A percentile compares a stretch with the other conserved stretches of the same genome.
Conservation (phyloP, 306 rosid genomes). For the Mimosa pudica region DNA sequence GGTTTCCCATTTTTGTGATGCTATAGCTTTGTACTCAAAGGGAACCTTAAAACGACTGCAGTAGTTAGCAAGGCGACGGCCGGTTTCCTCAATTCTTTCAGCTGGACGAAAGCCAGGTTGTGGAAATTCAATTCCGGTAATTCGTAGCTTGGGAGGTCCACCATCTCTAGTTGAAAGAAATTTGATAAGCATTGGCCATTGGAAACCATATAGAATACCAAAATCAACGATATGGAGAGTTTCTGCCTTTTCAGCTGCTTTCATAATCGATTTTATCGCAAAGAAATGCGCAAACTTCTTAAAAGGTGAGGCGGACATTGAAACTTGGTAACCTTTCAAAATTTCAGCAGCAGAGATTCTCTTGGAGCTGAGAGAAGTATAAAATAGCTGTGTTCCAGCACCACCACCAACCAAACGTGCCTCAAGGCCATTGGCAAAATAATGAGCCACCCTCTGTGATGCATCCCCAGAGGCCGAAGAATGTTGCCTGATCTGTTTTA, state of each 20-base stretch:
- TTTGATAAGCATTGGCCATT: slow-evolving; percentile 85
- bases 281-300: slow-evolving; percentile 57
- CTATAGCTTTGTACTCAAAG: slow-evolving; percentile 66
- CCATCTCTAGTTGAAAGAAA: slow-evolving; percentile 58
- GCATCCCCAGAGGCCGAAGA: slow-evolving; percentile 67
- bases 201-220: slow-evolving; percentile 85
- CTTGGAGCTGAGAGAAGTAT: slow-evolving; percentile 47
- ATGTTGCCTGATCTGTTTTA: slow-evolving; percentile 71
- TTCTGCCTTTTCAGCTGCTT: slow-evolving; percentile 55
- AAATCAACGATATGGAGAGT: slow-evolving; percentile 77
- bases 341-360: slow-evolving; percentile 52
- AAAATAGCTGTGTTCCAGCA: slow-evolving; percentile 57
- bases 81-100: slow-evolving; percentile 73
- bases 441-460: slow-evolving; percentile 72
- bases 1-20: slow-evolving; percentile 74
- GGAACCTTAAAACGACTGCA: slow-evolving; percentile 74
- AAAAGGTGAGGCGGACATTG: slow-evolving; percentile 65
- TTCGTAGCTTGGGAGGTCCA: slow-evolving; percentile 78
- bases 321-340: slow-evolving; percentile 59
- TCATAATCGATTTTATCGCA: slow-evolving; percentile 54
- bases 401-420: slow-evolving; percentile 73
- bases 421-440: slow-evolving; percentile 62
- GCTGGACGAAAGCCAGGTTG: slow-evolving; percentile 84
- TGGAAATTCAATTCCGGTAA: slow-evolving; percentile 85
- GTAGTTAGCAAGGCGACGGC: slow-evolving; percentile 69